These are phyloP conservation scores for Coleophoma eucalyptorum DNA, from an alignment of 2,329 filamentous ascomycete species.

Conservation along the genomic window DNA sequence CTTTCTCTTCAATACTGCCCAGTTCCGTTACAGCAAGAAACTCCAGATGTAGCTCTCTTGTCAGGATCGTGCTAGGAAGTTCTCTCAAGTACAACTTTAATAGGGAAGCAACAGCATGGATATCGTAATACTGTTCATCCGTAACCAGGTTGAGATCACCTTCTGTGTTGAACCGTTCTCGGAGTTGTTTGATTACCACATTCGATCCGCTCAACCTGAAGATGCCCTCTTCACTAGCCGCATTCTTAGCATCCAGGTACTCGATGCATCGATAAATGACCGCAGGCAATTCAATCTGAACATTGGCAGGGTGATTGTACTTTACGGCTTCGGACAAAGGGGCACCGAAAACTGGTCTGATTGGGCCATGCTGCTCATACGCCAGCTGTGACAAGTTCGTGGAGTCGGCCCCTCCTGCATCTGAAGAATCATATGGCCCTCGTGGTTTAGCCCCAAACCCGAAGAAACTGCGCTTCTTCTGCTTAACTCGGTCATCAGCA, in stretches of 20 bases:
- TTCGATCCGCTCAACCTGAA: constrained; percentile 98
- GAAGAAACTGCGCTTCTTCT: constrained; percentile 75
- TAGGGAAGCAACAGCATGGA: constrained; percentile 91
- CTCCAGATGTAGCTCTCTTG: constrained; percentile 82
- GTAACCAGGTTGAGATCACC: constrained; percentile 83
- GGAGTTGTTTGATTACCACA: constrained; percentile 83
- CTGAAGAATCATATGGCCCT: constrained; percentile 54
- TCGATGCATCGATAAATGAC: constrained; percentile 96
- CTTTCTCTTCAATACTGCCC: constrained; percentile 69
- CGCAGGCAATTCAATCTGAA: constrained; percentile 75
- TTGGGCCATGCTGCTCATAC: constrained; percentile 45
- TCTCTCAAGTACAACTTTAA: constrained; percentile 93
- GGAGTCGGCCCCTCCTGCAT: constrained; percentile 46
- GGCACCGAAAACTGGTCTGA: constrained; percentile 78
- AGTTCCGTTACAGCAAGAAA: constrained; percentile 85
- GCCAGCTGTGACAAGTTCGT: constrained; percentile 37
- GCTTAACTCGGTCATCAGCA: constrained; percentile 69
- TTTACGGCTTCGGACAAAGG: constrained; percentile 83
- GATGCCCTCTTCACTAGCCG: constrained; percentile 85
- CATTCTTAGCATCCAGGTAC: constrained; percentile 81
- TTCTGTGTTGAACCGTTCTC: constrained; percentile 90
- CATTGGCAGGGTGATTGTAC: constrained; percentile 68
- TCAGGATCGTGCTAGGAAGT: constrained; percentile 85
- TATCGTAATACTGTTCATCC: constrained; percentile 86
- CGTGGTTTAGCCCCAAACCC: constrained; percentile 61